Percentiles rank a stretch among this genome's conserved stretches.
Conservation (phyloP, 305 asterid species). For the Plantago coronopus region DNA sequence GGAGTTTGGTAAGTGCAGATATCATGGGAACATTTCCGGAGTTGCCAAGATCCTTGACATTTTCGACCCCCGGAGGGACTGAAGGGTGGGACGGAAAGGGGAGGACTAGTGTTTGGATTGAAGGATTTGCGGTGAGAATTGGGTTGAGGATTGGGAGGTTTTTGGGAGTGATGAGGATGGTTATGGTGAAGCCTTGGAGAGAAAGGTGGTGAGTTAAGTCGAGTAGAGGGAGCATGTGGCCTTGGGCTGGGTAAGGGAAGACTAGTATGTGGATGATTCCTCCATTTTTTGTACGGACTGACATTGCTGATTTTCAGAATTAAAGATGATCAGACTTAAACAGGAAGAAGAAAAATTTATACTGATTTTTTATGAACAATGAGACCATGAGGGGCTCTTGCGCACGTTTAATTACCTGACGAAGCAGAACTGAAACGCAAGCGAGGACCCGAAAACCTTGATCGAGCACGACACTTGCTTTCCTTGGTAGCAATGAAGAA, state of each 20-base stretch:
- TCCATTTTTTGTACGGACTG: no score
- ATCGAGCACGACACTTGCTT: no score
- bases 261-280: slow-evolving; percentile 46
- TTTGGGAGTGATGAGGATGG: slow-evolving; percentile 65
- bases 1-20: slow-evolving; percentile 34
- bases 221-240: slow-evolving; percentile 74
- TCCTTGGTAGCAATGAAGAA: no score
- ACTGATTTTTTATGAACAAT: no score
- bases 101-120: slow-evolving; percentile 49
- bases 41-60: slow-evolving; percentile 67
- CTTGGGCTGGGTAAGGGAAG: slow-evolving; percentile 86
- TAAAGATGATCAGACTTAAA: no score
- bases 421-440: no score
- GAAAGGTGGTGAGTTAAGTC: slow-evolving; percentile 63
- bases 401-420: no score
- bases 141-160: slow-evolving; percentile 48
- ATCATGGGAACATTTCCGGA: slow-evolving; percentile 49
- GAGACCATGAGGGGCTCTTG: no score
- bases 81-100: slow-evolving; percentile 57
- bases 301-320: no score
- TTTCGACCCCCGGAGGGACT: slow-evolving; percentile 73
- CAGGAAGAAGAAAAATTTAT: no score
- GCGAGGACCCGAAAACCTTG: no score
- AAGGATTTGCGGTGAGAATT: slow-evolving; percentile 45
- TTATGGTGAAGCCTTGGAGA: slow-evolving; percentile 33